phyloP scores from a whole-genome alignment of 495 filamentous ascomycete genomes.

The Penicillium canariense region DNA sequence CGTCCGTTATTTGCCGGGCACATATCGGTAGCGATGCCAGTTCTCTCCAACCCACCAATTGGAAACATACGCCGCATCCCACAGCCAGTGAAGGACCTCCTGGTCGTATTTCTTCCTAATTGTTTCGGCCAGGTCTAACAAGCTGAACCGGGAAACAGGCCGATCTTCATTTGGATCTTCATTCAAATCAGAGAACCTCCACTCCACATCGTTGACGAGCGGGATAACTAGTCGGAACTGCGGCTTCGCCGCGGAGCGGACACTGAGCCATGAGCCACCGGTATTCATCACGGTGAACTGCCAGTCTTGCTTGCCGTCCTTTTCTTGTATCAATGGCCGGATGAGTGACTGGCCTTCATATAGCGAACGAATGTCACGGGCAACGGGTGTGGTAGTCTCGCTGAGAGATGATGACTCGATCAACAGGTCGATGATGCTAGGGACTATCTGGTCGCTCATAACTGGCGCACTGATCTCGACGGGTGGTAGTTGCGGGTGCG shows the following conservation, averaged over 20 bases:
- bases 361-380: slow-evolving; percentile 36
- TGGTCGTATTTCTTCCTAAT: slow-evolving; percentile 34
- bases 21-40: slow-evolving; percentile 23
- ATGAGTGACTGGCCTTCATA: slow-evolving; percentile 53
- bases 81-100: slow-evolving; percentile 41
- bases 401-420: slow-evolving; percentile 37
- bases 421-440: slow-evolving; percentile 40
- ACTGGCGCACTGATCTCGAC: slow-evolving; percentile 31
- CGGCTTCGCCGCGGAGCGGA: slow-evolving; percentile 41
- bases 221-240: slow-evolving; percentile 47
- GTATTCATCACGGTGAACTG: slow-evolving; percentile 54
- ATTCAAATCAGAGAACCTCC: slow-evolving; percentile 44
- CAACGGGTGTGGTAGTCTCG: slow-evolving; percentile 27
- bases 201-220: slow-evolving; percentile 44
- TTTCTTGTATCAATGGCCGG: slow-evolving; percentile 31
- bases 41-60: slow-evolving; percentile 47
- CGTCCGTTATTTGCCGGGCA: not conserved
- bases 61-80: slow-evolving; percentile 42
- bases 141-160: slow-evolving; percentile 35
- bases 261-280: slow-evolving; percentile 45
- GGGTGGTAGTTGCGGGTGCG: slow-evolving; percentile 36
- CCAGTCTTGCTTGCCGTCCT: slow-evolving; percentile 43
- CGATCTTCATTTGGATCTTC: slow-evolving; percentile 41
- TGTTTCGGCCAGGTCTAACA: slow-evolving; percentile 31
- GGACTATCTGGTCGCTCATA: slow-evolving; percentile 32